Base-by-base conservation (phyloP, 164 flowering plant genomes). In the Echeveria elegans region DNA sequence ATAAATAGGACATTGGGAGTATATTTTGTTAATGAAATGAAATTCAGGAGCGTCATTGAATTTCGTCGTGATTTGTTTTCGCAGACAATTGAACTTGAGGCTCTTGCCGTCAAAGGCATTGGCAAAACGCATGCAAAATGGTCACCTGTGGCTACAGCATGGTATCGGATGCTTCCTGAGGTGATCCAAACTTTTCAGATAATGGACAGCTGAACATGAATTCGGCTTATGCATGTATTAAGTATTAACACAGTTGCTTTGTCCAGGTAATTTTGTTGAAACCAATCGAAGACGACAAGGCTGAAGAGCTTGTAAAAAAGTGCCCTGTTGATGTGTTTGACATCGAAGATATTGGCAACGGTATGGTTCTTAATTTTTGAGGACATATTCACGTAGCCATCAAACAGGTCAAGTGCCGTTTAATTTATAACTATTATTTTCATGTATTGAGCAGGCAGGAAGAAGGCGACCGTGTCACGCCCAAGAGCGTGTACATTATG, bases 81-180 rank as follows among this genome's bases (percentile, higher is more conserved):
- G 72, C 71, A 95, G 97, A 96, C 81, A 78, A 92, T 95, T 73
- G 97, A 92, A 71, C 89, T 95, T 41, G 99, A 92, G 78, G 99
- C 88, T 24, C 99, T 89, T 81, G 97, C 92, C 47, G 94, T 91
- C 43, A 89, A 95, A 79, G 97, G 97, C 38, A 47, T 82, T 30
- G 99, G 97, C 4, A 87, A 83, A 81, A 90, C 93, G 31, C 97
- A 95, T 86, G 96, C 97, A 31, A 92, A 89, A 77, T 95, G 97
- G 97, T 95, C 99, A 7, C 99, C 97, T 4, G 99, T 94, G 63
- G 84, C 92, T 29, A 91, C 99, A 71, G 86, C 96, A 65, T 91
- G 99, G 99, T 89, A 92, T 67, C 77, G 88, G 77, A 88, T 87
- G 96, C 94, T 87, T 69, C 97, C 97, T 29, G 97, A 89, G 99